phyloP scores from a whole-genome alignment of 202 grass and related monocot species.

The Hordeum pubiflorum region DNA sequence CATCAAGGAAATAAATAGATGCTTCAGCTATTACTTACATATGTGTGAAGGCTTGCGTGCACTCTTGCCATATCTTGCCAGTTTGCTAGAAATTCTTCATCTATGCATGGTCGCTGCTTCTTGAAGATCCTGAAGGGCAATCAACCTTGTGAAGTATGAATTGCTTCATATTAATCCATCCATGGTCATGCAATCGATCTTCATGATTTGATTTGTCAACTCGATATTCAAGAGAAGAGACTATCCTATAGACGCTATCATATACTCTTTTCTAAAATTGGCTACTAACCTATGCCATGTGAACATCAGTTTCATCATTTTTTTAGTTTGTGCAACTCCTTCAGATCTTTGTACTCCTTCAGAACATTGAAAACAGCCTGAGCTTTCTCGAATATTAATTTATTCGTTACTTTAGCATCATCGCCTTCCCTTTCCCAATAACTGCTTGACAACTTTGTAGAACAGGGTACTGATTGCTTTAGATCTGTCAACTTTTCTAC shows the following conservation, averaged over 20 bases:
- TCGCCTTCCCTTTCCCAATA: slow-evolving; percentile 42
- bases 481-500: slow-evolving; percentile 38
- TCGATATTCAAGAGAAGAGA: background rate
- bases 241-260: background rate
- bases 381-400: too few species aligned
- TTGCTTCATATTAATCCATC: too few species aligned
- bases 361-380: too few species aligned
- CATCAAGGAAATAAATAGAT: too few species aligned
- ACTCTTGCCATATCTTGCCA: background rate
- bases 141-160: background rate
- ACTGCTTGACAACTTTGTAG: slow-evolving; percentile 50
- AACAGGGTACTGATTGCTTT: slow-evolving; percentile 44
- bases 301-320: too few species aligned
- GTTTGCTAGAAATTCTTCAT: background rate
- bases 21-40: too few species aligned
- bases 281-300: slow-evolving; percentile 40
- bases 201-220: background rate
- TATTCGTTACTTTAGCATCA: background rate
- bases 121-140: background rate
- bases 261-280: slow-evolving; percentile 47
- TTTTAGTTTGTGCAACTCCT: too few species aligned
- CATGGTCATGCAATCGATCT: background rate
- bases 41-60: background rate
- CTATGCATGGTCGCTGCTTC: background rate
- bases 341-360: too few species aligned